Evolutionary conservation across 2,329 filamentous ascomycete genomes (phyloP).

Genomic region (Trichoderma atrobrunneum): DNA sequence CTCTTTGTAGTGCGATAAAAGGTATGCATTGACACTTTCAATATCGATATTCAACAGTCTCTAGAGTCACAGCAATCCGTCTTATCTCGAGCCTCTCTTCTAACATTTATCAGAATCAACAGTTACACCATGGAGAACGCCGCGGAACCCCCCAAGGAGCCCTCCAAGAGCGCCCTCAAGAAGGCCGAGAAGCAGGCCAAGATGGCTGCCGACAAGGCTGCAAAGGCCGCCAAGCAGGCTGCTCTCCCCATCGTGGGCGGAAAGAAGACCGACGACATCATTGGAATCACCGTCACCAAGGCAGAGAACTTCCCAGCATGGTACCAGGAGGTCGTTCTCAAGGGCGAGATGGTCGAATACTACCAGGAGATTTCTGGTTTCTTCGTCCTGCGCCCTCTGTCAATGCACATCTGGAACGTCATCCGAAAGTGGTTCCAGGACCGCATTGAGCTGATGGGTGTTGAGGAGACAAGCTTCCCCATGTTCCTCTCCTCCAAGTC

Average conservation of each 20-base stretch:
- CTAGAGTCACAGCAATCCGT: background rate
- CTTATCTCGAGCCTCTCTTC: background rate
- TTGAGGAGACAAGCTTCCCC: constrained; percentile 95
- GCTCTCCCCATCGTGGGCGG: constrained; percentile 52
- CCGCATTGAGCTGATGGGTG: constrained; percentile 84
- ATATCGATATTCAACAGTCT: background rate
- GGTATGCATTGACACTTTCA: background rate
- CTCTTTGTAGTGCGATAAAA: background rate
- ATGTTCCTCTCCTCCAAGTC: constrained; percentile 94
- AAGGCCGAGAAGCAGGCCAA: constrained; percentile 65
- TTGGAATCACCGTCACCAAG: constrained; percentile 85
- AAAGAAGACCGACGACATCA: constrained; percentile 66
- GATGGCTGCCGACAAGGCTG: constrained; percentile 59
- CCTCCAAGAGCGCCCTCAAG: constrained; percentile 62
- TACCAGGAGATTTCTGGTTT: constrained; percentile 92
- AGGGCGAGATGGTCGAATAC: constrained; percentile 97
- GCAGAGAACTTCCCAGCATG: constrained; percentile 84
- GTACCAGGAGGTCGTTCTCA: constrained; percentile 97
- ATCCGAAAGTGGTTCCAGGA: constrained; percentile 66
- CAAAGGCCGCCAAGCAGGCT: constrained; percentile 58
- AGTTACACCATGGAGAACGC: constrained; percentile 31
- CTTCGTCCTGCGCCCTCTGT: constrained; percentile 79
- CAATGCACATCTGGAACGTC: constrained; percentile 65
- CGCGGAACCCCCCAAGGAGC: constrained; percentile 49
- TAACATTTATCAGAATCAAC: background rate